phyloP scores from a whole-genome alignment of 257 asterid species.

The Cynanchum wilfordii region DNA sequence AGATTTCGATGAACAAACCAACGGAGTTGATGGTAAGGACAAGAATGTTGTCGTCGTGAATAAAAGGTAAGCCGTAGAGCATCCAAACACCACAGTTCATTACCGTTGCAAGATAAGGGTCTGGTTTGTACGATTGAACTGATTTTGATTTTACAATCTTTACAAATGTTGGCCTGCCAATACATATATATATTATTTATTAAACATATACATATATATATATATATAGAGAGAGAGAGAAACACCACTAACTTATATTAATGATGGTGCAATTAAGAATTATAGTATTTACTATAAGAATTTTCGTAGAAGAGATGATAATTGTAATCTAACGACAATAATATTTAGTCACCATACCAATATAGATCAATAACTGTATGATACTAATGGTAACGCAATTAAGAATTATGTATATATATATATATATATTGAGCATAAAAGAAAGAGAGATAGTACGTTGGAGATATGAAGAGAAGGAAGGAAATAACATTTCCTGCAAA shows the following conservation, averaged over 20 bases:
- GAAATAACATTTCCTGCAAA: conserved; percentile 15
- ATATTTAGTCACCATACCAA: no score
- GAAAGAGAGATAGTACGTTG: conserved; percentile 1
- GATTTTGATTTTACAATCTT: conserved; percentile 44
- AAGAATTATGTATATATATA: no score
- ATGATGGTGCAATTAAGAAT: no score
- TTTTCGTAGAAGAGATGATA: no score
- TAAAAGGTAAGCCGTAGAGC: conserved; percentile 56
- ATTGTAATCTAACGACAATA: no score
- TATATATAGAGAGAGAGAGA: neutral
- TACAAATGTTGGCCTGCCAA: conserved; percentile 44
- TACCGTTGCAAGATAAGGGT: conserved; percentile 47
- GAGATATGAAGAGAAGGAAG: conserved; percentile 2
- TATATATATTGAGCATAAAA: no score
- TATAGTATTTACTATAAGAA: no score
- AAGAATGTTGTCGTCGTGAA: conserved; percentile 50
- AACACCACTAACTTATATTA: no score
- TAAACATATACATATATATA: neutral
- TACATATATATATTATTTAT: neutral
- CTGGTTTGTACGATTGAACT: conserved; percentile 38
- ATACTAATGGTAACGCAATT: no score
- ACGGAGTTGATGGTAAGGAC: conserved; percentile 51
- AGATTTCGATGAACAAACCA: conserved; percentile 35
- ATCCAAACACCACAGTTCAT: conserved; percentile 59
- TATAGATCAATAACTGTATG: no score